phyloP scores from a whole-genome alignment of 768 basidiomycete species.

The Rhodocollybia butyracea region DNA sequence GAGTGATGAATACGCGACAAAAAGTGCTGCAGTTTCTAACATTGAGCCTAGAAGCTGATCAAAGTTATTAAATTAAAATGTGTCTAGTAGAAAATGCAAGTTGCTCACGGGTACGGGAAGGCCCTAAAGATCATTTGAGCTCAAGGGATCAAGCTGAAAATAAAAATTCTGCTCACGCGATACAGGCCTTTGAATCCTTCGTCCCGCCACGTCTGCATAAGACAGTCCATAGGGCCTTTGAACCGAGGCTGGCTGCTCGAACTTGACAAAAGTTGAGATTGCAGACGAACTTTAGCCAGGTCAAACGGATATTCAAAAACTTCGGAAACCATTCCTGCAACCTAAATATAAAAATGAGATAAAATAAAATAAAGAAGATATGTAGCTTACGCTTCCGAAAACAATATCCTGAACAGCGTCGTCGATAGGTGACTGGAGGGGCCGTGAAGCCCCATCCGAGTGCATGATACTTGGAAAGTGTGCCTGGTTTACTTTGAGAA shows the following conservation, averaged over 20 bases:
- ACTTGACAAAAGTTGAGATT: slow-evolving; percentile 78
- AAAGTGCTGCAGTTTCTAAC: slow-evolving; percentile 87
- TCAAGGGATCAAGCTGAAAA: not conserved
- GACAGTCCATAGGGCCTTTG: slow-evolving; percentile 84
- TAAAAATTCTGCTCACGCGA: slow-evolving; percentile 49
- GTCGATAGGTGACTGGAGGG: slow-evolving; percentile 2
- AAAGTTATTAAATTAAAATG: no score
- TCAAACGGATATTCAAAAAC: slow-evolving; percentile 95
- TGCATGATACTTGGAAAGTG: slow-evolving; percentile 11
- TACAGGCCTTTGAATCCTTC: slow-evolving; percentile 88
- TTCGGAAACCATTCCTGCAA: slow-evolving; percentile 78
- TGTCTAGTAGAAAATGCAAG: no score
- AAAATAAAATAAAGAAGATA: not conserved
- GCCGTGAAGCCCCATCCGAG: slow-evolving; percentile 13
- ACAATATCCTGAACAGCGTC: slow-evolving; percentile 43
- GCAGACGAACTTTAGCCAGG: slow-evolving; percentile 90
- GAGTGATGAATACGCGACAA: slow-evolving; percentile 79
- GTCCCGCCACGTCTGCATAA: slow-evolving; percentile 71
- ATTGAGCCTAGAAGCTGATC: slow-evolving; percentile 90
- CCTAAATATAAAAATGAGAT: not conserved
- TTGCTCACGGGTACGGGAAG: slow-evolving; percentile 88
- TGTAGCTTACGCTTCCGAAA: slow-evolving; percentile 54
- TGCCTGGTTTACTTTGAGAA: not conserved
- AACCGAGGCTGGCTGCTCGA: slow-evolving; percentile 50
- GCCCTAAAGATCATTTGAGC: slow-evolving; percentile 49